Evolutionary conservation across 31 red algal genomes (phyloP).

Genomic region (Bonnemaisonia californica): DNA sequence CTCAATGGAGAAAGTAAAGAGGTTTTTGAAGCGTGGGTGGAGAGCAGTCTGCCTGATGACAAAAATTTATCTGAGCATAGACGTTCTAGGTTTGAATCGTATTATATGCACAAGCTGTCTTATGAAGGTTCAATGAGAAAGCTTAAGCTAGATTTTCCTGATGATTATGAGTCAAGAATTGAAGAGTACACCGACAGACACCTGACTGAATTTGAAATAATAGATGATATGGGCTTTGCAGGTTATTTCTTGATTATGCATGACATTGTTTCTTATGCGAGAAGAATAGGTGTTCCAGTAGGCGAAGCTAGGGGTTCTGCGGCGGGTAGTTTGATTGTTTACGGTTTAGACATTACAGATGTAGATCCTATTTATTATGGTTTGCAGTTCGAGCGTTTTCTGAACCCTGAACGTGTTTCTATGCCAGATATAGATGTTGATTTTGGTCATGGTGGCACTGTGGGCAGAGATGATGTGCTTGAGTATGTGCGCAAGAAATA

Average conservation of each 20-base stretch:
- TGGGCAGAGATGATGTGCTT: conserved; percentile 84
- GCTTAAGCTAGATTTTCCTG: too few species aligned
- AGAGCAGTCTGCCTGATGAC: too few species aligned
- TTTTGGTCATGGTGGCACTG: conserved; percentile 62
- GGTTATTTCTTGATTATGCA: conserved; percentile 88
- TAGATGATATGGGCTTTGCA: conserved; percentile 81
- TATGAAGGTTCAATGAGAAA: too few species aligned
- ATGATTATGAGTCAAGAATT: too few species aligned
- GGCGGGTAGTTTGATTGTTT: conserved; percentile 88
- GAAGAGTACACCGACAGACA: conserved; percentile 71
- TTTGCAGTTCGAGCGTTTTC: conserved; percentile 96
- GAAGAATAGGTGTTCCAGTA: conserved; percentile 71
- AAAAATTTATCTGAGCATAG: too few species aligned
- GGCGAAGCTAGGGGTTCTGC: conserved; percentile 93
- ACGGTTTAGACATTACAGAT: conserved; percentile 80
- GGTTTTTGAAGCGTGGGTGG: too few species aligned
- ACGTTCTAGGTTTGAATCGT: too few species aligned
- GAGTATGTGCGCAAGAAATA: conserved; percentile 78
- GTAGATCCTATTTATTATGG: conserved; percentile 85
- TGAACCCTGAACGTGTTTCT: conserved; percentile 81
- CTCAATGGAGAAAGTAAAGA: too few species aligned
- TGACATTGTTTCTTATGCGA: conserved; percentile 86
- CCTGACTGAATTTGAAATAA: conserved; percentile 71
- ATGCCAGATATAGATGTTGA: conserved; percentile 96
- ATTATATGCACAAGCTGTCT: too few species aligned